Evolutionary conservation across 148 eudicot genomes (phyloP).

Genomic region (Persicaria tinctoria): DNA sequence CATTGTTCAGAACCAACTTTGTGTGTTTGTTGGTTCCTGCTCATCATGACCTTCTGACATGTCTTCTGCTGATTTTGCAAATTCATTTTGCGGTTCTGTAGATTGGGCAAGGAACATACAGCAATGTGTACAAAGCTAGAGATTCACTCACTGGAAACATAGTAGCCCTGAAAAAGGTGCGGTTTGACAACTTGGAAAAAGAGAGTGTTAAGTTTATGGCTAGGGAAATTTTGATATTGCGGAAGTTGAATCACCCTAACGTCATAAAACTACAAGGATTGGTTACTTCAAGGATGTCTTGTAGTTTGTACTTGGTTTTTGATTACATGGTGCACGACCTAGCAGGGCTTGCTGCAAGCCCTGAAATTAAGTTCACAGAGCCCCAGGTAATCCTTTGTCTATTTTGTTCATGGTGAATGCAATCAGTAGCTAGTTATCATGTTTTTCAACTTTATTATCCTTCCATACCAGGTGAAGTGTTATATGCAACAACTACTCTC

Average conservation of each 20-base stretch:
- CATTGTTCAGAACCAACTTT: slow-evolving; percentile 4
- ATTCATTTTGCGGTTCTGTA: slow-evolving; percentile 20
- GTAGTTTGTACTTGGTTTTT: slow-evolving; percentile 87
- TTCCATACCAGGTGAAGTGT: slow-evolving; percentile 61
- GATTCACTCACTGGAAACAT: slow-evolving; percentile 72
- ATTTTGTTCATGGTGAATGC: neutral
- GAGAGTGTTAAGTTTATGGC: slow-evolving; percentile 97
- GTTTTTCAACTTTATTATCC: slow-evolving; percentile 8
- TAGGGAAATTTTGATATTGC: slow-evolving; percentile 78
- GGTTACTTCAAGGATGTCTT: slow-evolving; percentile 93
- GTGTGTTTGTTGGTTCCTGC: neutral
- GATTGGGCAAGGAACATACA: slow-evolving; percentile 96
- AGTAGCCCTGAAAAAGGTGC: slow-evolving; percentile 88
- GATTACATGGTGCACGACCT: slow-evolving; percentile 96
- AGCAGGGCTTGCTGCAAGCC: slow-evolving; percentile 94
- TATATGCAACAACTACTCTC: slow-evolving; percentile 71
- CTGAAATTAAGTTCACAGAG: slow-evolving; percentile 75
- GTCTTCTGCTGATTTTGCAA: slow-evolving; percentile 7
- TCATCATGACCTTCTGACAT: slow-evolving; percentile 1
- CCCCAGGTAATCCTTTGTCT: slow-evolving; percentile 52
- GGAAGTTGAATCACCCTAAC: slow-evolving; percentile 86
- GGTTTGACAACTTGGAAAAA: slow-evolving; percentile 89
- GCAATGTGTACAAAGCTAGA: slow-evolving; percentile 96
- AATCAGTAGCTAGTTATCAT: neutral
- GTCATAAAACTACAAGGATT: slow-evolving; percentile 82